Evolutionary conservation across 768 basidiomycete species (phyloP), one percentile per base, ranked within the genome.

Genomic region (Clitopilus hobsonii): DNA sequence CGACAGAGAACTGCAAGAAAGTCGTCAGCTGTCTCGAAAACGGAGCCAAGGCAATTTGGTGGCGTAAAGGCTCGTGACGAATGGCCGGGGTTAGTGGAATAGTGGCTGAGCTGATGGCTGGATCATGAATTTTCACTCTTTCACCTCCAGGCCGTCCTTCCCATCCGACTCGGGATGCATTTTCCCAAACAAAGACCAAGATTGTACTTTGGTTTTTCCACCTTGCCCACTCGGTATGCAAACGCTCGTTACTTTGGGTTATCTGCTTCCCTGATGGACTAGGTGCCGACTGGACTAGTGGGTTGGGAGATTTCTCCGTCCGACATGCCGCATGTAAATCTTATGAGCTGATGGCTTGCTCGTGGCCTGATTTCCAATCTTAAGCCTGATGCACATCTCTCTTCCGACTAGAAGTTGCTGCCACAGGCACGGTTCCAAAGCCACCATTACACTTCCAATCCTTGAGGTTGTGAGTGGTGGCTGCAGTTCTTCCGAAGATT

Each of bases 331-430:
- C 41, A 45, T 45, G 41, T 45, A 45, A 20, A 45, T 45, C 41
- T 45, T 45, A 20, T 45, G 41, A 20, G 41, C 22, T 45, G 41
- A 45, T 45, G 41, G 41, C 22, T 45, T 45, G 41, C 41, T 45
- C 41, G 41, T 45, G 41, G 41, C 41, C 22, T 45, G 41, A 45
- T 45, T 45, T 45, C 41, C 41, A 45, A 45, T 45, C 41, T 23
- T 23, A 18, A 45, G 41, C 41, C 41, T 45, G 41, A 45, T 45
- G 41, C 41, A 10, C 41, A 45, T 23, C 22, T 45, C n/a, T n/a
- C n/a, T 20, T 18, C 22, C 41, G 10, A 45, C 41, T 23, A 45
- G 41, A 45, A 45, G 41, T 18, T 45, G 8, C 41, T 45, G 41
- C 41, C 41, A 45, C 41, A 45, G 41, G 41, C 41, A 45, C 41